A percentile compares a stretch with the other conserved stretches of the same genome.
Conservation (phyloP, 768 basidiomycete species). For the Lentinula sp. region DNA sequence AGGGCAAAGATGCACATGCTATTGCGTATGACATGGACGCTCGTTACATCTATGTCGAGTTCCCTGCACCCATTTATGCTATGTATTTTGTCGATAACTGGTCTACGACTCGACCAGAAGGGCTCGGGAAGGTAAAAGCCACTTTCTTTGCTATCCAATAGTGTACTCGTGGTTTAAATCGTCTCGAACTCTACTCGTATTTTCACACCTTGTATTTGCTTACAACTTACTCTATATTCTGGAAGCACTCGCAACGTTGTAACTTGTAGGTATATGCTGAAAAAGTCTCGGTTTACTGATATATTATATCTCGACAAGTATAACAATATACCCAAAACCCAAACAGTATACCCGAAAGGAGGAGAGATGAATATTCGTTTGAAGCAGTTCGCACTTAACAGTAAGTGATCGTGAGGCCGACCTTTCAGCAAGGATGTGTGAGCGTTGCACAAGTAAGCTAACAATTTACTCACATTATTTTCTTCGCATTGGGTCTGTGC, state of each 20-base stretch:
- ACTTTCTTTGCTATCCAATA: neutral
- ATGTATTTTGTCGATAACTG: neutral
- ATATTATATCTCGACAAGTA: neutral
- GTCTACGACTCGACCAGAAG: neutral
- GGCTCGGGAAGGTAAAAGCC: neutral
- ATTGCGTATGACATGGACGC: neutral
- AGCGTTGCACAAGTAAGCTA: neutral
- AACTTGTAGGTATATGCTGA: too few species aligned
- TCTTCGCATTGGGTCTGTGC: slow-evolving; percentile 33
- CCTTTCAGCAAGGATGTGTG: neutral
- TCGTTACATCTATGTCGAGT: neutral
- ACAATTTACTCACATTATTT: slow-evolving; percentile 24
- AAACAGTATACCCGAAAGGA: neutral
- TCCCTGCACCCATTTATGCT: neutral
- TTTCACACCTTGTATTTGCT: too few species aligned
- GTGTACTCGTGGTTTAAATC: too few species aligned
- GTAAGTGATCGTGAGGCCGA: neutral
- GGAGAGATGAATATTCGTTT: neutral
- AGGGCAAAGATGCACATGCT: neutral
- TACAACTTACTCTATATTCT: too few species aligned
- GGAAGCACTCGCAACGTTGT: too few species aligned
- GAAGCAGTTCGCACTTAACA: neutral
- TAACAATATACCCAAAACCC: neutral
- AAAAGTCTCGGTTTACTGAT: too few species aligned
- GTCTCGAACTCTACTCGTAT: too few species aligned